Evolutionary conservation across 495 filamentous ascomycete genomes (phyloP).

Genomic region (Penicillium macrosclerotiorum): DNA sequence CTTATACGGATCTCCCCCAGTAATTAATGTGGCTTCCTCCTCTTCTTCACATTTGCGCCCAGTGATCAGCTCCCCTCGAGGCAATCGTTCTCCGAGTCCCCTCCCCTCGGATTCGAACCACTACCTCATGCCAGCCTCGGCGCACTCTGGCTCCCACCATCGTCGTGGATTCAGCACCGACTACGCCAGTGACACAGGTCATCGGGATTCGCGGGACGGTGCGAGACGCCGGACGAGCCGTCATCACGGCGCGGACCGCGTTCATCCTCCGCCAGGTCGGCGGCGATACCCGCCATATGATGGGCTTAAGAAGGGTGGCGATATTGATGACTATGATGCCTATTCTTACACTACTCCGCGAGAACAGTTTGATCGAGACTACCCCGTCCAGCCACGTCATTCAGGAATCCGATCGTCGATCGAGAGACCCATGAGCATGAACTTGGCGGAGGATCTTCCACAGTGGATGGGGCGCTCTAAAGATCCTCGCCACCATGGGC

Average conservation of each 20-base stretch:
- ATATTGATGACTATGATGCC: slow-evolving; percentile 58
- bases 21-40: slow-evolving; percentile 26
- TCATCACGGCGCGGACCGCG: slow-evolving; percentile 22
- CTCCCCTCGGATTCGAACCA: slow-evolving; percentile 26
- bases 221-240: slow-evolving; percentile 8
- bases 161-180: slow-evolving; percentile 35
- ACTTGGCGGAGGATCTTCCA: slow-evolving; percentile 55
- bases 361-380: slow-evolving; percentile 67
- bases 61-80: slow-evolving; percentile 26
- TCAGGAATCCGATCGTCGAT: slow-evolving; percentile 48
- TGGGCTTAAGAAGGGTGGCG: slow-evolving; percentile 48
- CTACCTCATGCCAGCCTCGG: slow-evolving; percentile 29
- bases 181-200: slow-evolving; percentile 43
- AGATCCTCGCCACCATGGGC: slow-evolving; percentile 46
- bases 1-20: slow-evolving; percentile 21
- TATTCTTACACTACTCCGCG: slow-evolving; percentile 72
- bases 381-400: slow-evolving; percentile 45
- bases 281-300: slow-evolving; percentile 32
- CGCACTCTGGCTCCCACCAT: slow-evolving; percentile 25
- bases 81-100: slow-evolving; percentile 29
- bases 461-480: slow-evolving; percentile 39
- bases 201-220: slow-evolving; percentile 15
- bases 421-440: slow-evolving; percentile 64
- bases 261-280: slow-evolving; percentile 19
- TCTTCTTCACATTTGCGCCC: slow-evolving; percentile 27